Base-by-base conservation (phyloP, 495 filamentous ascomycete species). In the Arthonia radiata region DNA sequence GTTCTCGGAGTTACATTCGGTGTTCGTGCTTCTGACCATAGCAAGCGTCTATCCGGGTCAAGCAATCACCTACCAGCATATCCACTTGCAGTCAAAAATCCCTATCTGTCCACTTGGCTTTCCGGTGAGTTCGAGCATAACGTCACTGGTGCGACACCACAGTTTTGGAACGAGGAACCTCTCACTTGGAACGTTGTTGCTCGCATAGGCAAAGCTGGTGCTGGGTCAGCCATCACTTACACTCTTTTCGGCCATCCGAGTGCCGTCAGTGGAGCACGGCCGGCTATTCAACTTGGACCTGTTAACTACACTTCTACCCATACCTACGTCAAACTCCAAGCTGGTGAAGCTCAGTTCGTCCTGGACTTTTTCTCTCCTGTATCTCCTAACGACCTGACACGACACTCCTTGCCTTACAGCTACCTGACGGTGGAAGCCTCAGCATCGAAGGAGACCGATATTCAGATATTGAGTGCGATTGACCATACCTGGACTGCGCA, bases 71-170 rank as follows among this genome's bases (percentile, higher is more conserved):
- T n/a, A n/a, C n/a, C n/a, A n/a, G n/a, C n/a, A n/a, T n/a, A n/a
- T n/a, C 83, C 83, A 6, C 54, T 94, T 41, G 67, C 74, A 34
- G 82, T 94, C 17, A 68, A 83, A 15, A 92, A 77, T 40, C 83
- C 83, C n/a, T 94, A 94, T 44, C 53, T 92, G 22, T 89, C 76
- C 39, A 74, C 80, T 8, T 60, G 54, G 53, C 41, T 60, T 22
- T 53, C 54, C 1, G 52, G 53, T 5, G 41, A 45, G 24, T 23
- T 46, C 45, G 8, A 36, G 5, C 28, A 44, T 16, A 39, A 40
- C 14, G 32, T 61, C 10, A 50, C 56, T 2, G 44, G 39, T 17
- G 42, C 56, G 1, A 40, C 47, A 11, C 43, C 57, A 1, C 50
- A 61, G 31, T 64, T 64, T 33, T 61, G 59, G 57, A 41, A 41